A percentile compares a stretch with the other conserved stretches of the same genome.
Conservation (phyloP, 768 basidiomycete genomes). For the Collybiopsis luxurians region DNA sequence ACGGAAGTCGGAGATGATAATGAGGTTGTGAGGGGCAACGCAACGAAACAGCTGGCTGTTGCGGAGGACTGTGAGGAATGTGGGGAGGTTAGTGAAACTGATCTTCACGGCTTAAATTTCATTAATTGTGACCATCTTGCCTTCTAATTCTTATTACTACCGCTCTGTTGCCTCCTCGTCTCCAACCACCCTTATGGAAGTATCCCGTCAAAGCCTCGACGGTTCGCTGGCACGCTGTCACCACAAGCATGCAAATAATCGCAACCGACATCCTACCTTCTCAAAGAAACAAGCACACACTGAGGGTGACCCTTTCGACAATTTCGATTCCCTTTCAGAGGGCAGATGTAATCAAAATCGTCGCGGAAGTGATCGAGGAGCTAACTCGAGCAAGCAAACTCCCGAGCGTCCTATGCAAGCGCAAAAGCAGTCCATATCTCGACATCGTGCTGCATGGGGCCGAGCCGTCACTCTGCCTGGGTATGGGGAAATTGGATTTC, state of each 20-base stretch:
- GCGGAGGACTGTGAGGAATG: constrained; percentile 85
- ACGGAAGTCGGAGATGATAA: too few species aligned
- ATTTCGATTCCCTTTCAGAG: background rate
- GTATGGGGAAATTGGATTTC: constrained; percentile 92
- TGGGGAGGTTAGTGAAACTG: constrained; percentile 54
- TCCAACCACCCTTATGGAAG: constrained; percentile 73
- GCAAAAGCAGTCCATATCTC: constrained; percentile 69
- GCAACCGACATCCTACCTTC: background rate
- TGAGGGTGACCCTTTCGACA: background rate
- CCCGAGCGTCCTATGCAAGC: constrained; percentile 16
- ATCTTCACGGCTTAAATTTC: background rate
- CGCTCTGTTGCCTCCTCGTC: constrained; percentile 65
- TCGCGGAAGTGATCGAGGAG: too few species aligned
- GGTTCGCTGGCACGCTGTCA: constrained; percentile 25
- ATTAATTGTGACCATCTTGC: too few species aligned
- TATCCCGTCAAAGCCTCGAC: constrained; percentile 43
- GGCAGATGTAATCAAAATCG: background rate
- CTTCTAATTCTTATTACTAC: constrained; percentile 60
- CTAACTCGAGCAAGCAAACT: background rate
- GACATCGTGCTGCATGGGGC: constrained; percentile 71
- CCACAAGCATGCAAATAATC: constrained; percentile 21
- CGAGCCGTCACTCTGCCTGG: constrained; percentile 76
- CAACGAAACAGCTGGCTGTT: constrained; percentile 61
- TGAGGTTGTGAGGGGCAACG: constrained; percentile 68
- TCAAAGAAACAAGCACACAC: background rate